Conservation (phyloP, 805 yeast species). For the Saccharomyces mikatae region DNA sequence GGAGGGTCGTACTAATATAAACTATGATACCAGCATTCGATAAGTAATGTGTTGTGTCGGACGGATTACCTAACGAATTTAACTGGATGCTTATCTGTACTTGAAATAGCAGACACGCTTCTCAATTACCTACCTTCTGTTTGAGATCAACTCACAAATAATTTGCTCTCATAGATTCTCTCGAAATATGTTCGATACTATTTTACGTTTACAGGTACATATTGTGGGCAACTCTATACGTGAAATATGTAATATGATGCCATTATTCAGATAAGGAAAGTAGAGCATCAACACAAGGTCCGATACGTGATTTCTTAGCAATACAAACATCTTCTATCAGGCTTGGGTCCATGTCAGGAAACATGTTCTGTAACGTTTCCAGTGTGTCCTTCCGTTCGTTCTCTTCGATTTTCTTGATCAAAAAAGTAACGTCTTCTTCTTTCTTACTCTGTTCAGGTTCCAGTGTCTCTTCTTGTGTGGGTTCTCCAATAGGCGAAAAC, state of each 20-base stretch:
- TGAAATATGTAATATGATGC: neutral
- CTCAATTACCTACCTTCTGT: too few species aligned
- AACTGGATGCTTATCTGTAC: too few species aligned
- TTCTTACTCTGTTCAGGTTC: slow-evolving; percentile 5
- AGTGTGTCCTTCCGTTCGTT: slow-evolving; percentile 41
- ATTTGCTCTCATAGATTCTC: neutral
- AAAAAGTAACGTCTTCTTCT: slow-evolving; percentile 18
- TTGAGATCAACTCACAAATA: too few species aligned
- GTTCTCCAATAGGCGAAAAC: slow-evolving; percentile 6
- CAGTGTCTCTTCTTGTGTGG: slow-evolving; percentile 2
- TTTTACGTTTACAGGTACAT: slow-evolving; percentile 3
- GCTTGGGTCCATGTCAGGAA: slow-evolving; percentile 64
- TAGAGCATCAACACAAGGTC: slow-evolving; percentile 58
- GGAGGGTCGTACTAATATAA: neutral
- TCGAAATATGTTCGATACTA: slow-evolving; percentile 20
- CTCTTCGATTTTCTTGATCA: slow-evolving; percentile 33
- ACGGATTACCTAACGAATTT: too few species aligned
- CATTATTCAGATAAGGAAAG: slow-evolving; percentile 19
- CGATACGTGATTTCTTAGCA: slow-evolving; percentile 59
- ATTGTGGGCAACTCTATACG: slow-evolving; percentile 1
- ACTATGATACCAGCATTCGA: too few species aligned
- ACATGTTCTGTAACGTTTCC: slow-evolving; percentile 53
- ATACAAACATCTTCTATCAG: slow-evolving; percentile 62
- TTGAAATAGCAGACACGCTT: too few species aligned
- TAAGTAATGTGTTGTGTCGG: too few species aligned